These are phyloP conservation scores for Linanthus parryae DNA, from an alignment of 148 eudicot species.

Conservation along the genomic window DNA sequence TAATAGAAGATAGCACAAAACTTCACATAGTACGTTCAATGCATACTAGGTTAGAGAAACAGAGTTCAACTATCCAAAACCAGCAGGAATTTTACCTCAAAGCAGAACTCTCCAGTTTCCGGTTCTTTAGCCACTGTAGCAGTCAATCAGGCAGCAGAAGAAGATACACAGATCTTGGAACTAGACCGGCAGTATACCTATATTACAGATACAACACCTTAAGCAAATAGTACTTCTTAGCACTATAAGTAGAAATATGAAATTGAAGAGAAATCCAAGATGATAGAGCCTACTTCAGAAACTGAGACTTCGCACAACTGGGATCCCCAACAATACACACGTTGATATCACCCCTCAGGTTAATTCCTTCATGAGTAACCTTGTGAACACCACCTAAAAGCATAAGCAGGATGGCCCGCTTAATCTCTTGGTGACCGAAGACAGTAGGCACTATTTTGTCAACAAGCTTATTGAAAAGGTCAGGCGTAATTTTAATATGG, in stretches of 20 bases:
- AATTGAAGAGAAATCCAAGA: too few species aligned
- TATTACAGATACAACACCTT: too few species aligned
- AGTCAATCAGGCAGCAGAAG: conserved; percentile 96
- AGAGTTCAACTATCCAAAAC: too few species aligned
- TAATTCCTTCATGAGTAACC: conserved; percentile 84
- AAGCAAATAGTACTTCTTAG: too few species aligned
- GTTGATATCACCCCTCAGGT: conserved; percentile 89
- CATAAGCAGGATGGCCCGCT: conserved; percentile 89
- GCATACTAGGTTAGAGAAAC: too few species aligned
- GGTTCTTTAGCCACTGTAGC: conserved; percentile 99
- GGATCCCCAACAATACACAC: conserved; percentile 98
- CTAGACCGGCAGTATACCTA: conserved; percentile 81
- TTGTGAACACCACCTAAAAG: conserved; percentile 91
- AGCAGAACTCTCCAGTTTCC: conserved; percentile 97
- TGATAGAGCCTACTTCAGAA: conserved; percentile 90
- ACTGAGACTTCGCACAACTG: conserved; percentile 97
- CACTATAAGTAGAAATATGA: too few species aligned
- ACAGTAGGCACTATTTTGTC: conserved; percentile 86
- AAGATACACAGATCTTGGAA: conserved; percentile 92
- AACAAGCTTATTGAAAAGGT: conserved; percentile 89
- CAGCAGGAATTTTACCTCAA: conserved; percentile 49
- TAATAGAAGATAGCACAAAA: too few species aligned
- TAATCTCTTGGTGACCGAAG: conserved; percentile 93
- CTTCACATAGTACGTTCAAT: too few species aligned
- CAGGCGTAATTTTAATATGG: conserved; percentile 75